phyloP scores from a whole-genome alignment of 1,139 yeast genomes.

The Yamadazyma membranifaciens region DNA sequence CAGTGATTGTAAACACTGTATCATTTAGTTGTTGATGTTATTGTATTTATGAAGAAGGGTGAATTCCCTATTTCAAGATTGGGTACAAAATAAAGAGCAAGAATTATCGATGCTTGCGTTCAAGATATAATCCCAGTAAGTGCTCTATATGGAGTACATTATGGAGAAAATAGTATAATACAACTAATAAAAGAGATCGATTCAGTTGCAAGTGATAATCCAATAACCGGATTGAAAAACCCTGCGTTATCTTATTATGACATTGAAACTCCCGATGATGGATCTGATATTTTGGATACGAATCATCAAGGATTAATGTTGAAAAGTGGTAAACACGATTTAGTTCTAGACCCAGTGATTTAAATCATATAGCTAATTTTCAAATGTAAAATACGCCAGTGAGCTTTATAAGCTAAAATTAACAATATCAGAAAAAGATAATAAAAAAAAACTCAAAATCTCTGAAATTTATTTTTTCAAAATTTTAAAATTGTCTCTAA shows the following conservation, averaged over 20 bases:
- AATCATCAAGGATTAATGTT: slow-evolving; percentile 29
- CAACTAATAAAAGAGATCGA: slow-evolving; percentile 53
- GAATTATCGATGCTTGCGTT: slow-evolving; percentile 58
- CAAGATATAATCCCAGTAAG: slow-evolving; percentile 46
- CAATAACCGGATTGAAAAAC: slow-evolving; percentile 42
- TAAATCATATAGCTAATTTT: slow-evolving; percentile 11
- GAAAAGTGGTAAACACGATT: slow-evolving; percentile 19
- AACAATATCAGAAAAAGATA: background rate
- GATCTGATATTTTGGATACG: slow-evolving; percentile 31
- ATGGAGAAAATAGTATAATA: slow-evolving; percentile 65
- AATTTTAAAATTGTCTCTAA: background rate
- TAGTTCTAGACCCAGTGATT: background rate
- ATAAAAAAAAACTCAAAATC: no score
- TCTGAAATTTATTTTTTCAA: no score
- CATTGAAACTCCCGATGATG: slow-evolving; percentile 22
- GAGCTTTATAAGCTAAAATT: background rate
- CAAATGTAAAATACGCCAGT: slow-evolving; percentile 9
- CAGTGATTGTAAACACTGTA: slow-evolving; percentile 76
- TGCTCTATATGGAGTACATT: slow-evolving; percentile 52
- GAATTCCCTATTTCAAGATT: slow-evolving; percentile 67
- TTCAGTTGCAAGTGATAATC: slow-evolving; percentile 37
- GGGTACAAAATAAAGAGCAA: slow-evolving; percentile 75
- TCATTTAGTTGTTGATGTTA: slow-evolving; percentile 78
- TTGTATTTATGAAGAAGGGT: slow-evolving; percentile 71
- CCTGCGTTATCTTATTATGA: slow-evolving; percentile 47